Evolutionary conservation across 345 rosid species (phyloP), one percentile per base, ranked within the genome.

Genomic region (Salix udensis): DNA sequence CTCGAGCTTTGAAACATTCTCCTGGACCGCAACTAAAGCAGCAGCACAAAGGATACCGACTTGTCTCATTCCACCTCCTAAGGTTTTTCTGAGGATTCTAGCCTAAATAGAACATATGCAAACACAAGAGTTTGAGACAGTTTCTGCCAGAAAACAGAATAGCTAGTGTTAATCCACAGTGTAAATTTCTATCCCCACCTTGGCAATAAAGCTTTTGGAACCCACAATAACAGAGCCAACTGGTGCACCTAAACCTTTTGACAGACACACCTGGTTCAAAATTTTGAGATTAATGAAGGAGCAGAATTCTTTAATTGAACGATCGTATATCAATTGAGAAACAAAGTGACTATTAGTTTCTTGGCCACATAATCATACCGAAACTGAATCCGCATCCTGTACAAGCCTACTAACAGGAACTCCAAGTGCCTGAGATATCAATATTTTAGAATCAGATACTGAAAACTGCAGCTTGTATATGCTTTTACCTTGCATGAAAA

Each of bases 41-140:
- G 97, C 96, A 2, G 96, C 93, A 60, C 97, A 93, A 39, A 96
- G 87, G 78, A 91, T 80, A 21, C 99, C 98, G 0, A 91, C 71
- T 83, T 91, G 99, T 81, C 98, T 87, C 99, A 96, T 93, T 71
- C 98, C 98, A 30, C 99, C 99, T 26, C 98, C 99, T 77, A 93
- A 79, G 71, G 99, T 92, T 82, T 96, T 96, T 84, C 97, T 85
- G 39, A 96, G 86, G 79, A 86, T 86, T 86, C 87, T 90, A 73
- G 99, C 97, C 99, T 93, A n/a, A 68, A 55, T 58, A 78, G 39
- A 9, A 58, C 28, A 4, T 23, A 3, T 23, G 28, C 16, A 64
- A 10, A 74, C 5, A 70, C 8, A 42, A 50, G 48, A 31, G 23
- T 74, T 42, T 36, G 14, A 37, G 58, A 28, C 23, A 65, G 68